Base-by-base conservation (phyloP, 805 yeast genomes). In the Candida mattraensis region DNA sequence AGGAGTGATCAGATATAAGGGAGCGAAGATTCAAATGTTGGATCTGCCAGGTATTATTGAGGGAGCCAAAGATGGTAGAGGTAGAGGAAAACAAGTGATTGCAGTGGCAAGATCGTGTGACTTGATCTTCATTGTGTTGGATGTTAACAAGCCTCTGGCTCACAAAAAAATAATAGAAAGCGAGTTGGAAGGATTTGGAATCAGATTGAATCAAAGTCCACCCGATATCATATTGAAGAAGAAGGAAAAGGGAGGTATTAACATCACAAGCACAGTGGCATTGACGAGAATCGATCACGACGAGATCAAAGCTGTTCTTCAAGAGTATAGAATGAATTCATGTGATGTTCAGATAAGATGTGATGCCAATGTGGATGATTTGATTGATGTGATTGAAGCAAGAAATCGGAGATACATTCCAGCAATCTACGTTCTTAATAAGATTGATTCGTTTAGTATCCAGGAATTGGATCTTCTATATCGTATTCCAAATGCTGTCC, bases 81-180 rank as follows among this genome's bases (percentile, higher is more conserved):
- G 95, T 67, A 74, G 95, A 72, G 95, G 95, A 73, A 83, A 76
- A 51, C 99, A 93, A 66, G 99, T 93, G 37, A 93, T 93, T 65
- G 99, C 99, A 2, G 99, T 93, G 41, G 98, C 98, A n/a, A 78
- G 99, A 64, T 87, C 97, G 3, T 94, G 96, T 60, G 89, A 93
- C 60, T 69, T 93, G 54, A 76, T 93, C 33, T 93, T 93, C 62
- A 86, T 93, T 58, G 95, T 93, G 3, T 69, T 93, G 55, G 99
- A 93, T 61, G 99, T 93, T 38, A 87, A 88, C 66, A 93, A 93
- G 59, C 99, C 99, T 4, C 72, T 93, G 51, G 89, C 84, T 45
- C 98, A 93, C 64, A 93, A 93, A 58, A 84, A 81, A 59, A 83
- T 93, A 56, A 88, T 93, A 43, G 99, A 93, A 65, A 79, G 83